Conservation (phyloP, 495 filamentous ascomycete species). For the Hypoxylon cercidicola region DNA sequence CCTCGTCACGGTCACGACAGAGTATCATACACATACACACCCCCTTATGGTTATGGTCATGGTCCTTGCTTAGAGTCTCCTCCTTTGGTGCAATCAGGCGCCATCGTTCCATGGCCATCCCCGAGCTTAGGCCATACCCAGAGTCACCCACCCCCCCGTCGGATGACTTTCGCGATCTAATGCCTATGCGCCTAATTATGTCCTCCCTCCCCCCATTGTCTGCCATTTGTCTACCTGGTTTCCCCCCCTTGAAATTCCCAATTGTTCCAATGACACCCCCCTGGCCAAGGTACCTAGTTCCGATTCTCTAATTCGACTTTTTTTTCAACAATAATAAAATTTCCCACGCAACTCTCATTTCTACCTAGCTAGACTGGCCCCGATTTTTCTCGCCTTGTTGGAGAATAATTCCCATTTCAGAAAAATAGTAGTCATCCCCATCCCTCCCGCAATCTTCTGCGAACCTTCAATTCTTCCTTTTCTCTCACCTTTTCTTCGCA, state of each 20-base stretch:
- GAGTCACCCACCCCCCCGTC: conserved; percentile 28
- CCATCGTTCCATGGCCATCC: conserved; percentile 36
- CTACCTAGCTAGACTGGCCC: conserved; percentile 51
- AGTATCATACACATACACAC: conserved; percentile 41
- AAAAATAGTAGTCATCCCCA: conserved; percentile 61
- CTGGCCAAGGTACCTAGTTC: conserved; percentile 44
- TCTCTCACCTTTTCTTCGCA: conserved; percentile 53
- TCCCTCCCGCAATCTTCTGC: conserved; percentile 48
- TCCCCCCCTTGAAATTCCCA: conserved; percentile 39
- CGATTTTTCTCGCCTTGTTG: conserved; percentile 59
- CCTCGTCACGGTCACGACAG: conserved; percentile 29
- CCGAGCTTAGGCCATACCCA: conserved; percentile 32
- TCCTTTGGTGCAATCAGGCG: conserved; percentile 36
- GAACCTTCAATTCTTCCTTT: conserved; percentile 57
- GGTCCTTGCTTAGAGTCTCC: conserved; percentile 6
- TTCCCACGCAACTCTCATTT: conserved; percentile 57
- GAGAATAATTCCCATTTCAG: conserved; percentile 50
- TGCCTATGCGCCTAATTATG: conserved; percentile 41
- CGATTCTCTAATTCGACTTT: conserved; percentile 60
- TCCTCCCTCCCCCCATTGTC: conserved; percentile 7
- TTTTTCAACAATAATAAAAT: conserved; percentile 53
- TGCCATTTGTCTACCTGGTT: conserved; percentile 11
- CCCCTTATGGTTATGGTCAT: conserved; percentile 7
- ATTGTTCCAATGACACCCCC: conserved; percentile 40
- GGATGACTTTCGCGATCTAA: conserved; percentile 44